Evolutionary conservation across 1,139 yeast genomes (phyloP), one percentile per base, ranked within the genome.

Genomic region (Taiozyma sp.): DNA sequence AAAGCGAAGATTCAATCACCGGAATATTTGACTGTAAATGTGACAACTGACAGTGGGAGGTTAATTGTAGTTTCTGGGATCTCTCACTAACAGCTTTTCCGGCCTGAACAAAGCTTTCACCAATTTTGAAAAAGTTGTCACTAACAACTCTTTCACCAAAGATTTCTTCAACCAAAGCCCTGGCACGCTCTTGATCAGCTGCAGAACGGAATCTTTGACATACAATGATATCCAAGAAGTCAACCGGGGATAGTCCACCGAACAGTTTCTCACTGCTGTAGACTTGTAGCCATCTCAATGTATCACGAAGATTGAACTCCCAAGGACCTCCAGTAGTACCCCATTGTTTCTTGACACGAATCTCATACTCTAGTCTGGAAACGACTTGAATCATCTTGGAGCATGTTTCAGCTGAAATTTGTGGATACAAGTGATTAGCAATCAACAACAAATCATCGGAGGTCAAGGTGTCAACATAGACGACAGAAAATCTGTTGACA

Each of bases 221-320:
- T 3, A 91, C 80, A 51, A 93, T 78, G 62, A 88, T 74, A 46
- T 85, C 77, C 50, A 88, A 74, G 66, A 83, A 90, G 53, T 88
- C 95, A n/a, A 75, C 73, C 1, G 87, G 79, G 6, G 68, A 59
- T 29, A 64, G 53, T 6, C 60, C 58, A 3, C 59, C 61, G 2
- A 73, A 61, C 7, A 80, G 56, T 6, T 73, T 67, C 0, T 64
- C 65, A 0, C 78, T 62, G 46, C 68, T 70, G 50, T 77, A 72
- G 32, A 89, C 69, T 39, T 80, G 79, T 43, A 95, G 72, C 97
- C 98, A 95, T 61, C 99, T 79, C 61, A 93, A 73, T 1, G 96
- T 85, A 69, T 95, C 99, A 73, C 99, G 85, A 57, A 95, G 72
- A 63, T 95, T 95, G 68, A 95, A 93, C 66, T 95, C 99, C 95